Conservation (phyloP, 2,329 filamentous ascomycete species). For the Scedosporium apiospermum region DNA sequence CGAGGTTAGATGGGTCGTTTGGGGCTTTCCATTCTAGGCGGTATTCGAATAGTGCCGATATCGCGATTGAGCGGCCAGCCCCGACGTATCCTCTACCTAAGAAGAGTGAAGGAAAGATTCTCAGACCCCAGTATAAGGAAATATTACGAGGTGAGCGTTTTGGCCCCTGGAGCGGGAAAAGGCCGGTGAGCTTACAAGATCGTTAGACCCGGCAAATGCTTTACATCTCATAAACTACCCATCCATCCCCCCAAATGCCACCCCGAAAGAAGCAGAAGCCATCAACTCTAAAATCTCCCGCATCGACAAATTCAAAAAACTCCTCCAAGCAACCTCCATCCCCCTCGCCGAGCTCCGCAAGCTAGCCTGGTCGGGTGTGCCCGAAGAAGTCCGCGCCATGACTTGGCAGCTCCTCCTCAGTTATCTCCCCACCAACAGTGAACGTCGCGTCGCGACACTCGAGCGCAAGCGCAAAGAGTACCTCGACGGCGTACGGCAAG, state of each 20-base stretch:
- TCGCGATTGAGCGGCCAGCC: constrained; percentile 78
- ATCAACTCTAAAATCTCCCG: constrained; percentile 81
- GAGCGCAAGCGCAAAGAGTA: constrained; percentile 97
- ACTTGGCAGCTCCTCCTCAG: constrained; percentile 96
- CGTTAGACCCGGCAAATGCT: constrained; percentile 73
- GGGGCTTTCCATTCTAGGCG: constrained; percentile 37
- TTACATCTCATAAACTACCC: constrained; percentile 90
- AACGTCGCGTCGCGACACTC: constrained; percentile 78
- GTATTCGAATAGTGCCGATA: constrained; percentile 82
- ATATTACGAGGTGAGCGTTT: constrained; percentile 57
- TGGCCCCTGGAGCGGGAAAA: background rate
- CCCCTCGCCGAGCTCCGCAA: constrained; percentile 74
- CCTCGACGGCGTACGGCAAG: constrained; percentile 75
- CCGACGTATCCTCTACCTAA: constrained; percentile 80
- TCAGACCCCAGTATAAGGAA: constrained; percentile 95
- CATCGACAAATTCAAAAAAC: constrained; percentile 97
- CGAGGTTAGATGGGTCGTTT: constrained; percentile 12
- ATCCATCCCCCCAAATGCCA: constrained; percentile 60
- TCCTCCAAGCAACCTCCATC: constrained; percentile 86
- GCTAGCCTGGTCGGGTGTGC: constrained; percentile 88
- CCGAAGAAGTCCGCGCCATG: constrained; percentile 92
- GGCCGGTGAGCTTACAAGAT: background rate
- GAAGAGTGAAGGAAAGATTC: constrained; percentile 87
- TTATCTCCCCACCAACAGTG: constrained; percentile 93
- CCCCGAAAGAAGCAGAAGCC: constrained; percentile 74